A percentile compares a stretch with the other conserved stretches of the same genome.
Evolutionary conservation across 306 rosid species (phyloP).

Genomic region (Corylus americana): DNA sequence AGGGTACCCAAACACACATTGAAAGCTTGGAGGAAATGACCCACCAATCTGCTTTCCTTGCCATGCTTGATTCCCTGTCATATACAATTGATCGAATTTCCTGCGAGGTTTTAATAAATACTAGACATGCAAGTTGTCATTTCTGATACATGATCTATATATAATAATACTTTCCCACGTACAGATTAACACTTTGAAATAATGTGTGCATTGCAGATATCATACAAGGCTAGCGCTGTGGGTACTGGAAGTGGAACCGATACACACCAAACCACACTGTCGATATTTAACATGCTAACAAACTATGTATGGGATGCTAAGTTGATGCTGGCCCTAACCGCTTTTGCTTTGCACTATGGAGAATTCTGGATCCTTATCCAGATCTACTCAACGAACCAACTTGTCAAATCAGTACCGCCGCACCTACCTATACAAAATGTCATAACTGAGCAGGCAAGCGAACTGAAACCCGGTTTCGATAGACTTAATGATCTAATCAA

Average conservation of each 20-base stretch:
- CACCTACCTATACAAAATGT: conserved; percentile 32
- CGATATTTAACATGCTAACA: conserved; percentile 43
- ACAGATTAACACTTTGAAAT: not conserved
- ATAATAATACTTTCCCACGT: not conserved
- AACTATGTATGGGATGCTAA: conserved; percentile 48
- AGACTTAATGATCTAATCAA: conserved; percentile 43
- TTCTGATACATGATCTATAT: not conserved
- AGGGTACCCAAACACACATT: conserved; percentile 33
- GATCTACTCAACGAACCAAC: conserved; percentile 40
- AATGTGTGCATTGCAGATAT: conserved; percentile 30
- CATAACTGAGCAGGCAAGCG: conserved; percentile 37
- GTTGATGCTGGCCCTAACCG: conserved; percentile 43
- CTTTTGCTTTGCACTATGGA: conserved; percentile 44
- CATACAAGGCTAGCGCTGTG: conserved; percentile 28
- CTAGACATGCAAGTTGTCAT: too few species aligned
- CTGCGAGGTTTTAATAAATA: conserved; percentile 42
- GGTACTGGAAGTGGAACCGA: conserved; percentile 32
- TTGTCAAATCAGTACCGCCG: conserved; percentile 48
- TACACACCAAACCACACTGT: conserved; percentile 41
- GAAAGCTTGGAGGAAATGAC: conserved; percentile 42
- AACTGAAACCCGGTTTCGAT: conserved; percentile 43
- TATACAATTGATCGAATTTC: conserved; percentile 57
- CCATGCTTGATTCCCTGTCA: conserved; percentile 43
- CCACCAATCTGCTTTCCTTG: conserved; percentile 30
- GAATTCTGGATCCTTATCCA: conserved; percentile 55